Evolutionary conservation across 495 filamentous ascomycete species (phyloP), one percentile per base, ranked within the genome.

Genomic region (Lasiosphaeria hispida): DNA sequence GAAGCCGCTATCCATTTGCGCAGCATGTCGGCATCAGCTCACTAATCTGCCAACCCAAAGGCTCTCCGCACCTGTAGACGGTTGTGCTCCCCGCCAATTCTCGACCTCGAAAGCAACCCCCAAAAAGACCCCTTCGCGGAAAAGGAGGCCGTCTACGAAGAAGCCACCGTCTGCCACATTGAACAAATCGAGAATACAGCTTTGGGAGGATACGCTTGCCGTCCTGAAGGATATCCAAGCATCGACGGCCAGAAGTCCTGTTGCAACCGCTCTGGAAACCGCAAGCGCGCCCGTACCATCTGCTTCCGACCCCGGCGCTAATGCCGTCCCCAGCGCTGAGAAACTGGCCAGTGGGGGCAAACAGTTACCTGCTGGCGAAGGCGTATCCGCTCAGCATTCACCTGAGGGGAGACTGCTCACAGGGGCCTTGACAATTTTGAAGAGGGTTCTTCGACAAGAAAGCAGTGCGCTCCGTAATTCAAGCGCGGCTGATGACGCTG

Each of bases 1-100:
- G 17, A 41, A 17, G 43, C 48, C 56, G 19, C 34, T 23, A 8
- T 63, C 63, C 45, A 51, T 68, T 34, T 66, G 65, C 63, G 55
- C 58, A 61, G 50, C 53, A 60, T 68, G 65, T 39, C 65, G 61
- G 34, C 15, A 38, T 35, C 53, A 61, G 4, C 48, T 60, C 10
- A 42, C 42, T 48, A 49, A 53, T 42, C 52, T 47, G 55, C 55
- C 35, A 49, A 43, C 45, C 42, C 56, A 53, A 15, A n/a, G 8
- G 14, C 14, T 10, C 11, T 54, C 51, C 10, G 9, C 11, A 7
- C 39, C 39, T 15, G 2, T 4, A 41, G 11, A 13, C 39, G 11
- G 2, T 41, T 41, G 39, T 15, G 39, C 39, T 13, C 11, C 11
- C 39, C 39, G 39, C 3, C 39, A 11, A 41, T 41, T 13, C 39